phyloP scores from a whole-genome alignment of 2,329 filamentous ascomycete genomes.

The Aspergillus hortae region DNA sequence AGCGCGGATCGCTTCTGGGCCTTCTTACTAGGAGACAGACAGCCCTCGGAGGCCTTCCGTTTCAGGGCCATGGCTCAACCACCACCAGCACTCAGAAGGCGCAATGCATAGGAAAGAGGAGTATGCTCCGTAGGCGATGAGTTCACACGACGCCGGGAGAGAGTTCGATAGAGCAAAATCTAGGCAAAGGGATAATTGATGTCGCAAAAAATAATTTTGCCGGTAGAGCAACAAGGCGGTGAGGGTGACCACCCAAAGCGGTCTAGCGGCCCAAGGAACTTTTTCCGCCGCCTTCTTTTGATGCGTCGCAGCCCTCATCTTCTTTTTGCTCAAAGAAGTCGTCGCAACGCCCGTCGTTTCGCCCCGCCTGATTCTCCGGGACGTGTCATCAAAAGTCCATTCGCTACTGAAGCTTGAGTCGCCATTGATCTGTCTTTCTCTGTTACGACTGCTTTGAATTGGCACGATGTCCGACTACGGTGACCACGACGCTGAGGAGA shows the following conservation, averaged over 20 bases:
- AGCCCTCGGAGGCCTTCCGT: constrained; percentile 29
- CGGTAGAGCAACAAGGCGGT: constrained; percentile 26
- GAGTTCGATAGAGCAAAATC: constrained; percentile 1
- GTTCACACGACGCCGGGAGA: neutral
- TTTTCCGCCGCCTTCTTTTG: constrained; percentile 34
- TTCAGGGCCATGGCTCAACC: constrained; percentile 32
- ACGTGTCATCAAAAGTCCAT: constrained; percentile 9
- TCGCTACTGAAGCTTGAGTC: constrained; percentile 8
- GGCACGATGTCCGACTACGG: constrained; percentile 69
- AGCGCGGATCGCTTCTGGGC: constrained; percentile 25
- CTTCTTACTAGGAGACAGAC: constrained; percentile 25
- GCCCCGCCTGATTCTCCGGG: constrained; percentile 7
- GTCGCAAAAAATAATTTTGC: constrained; percentile 28
- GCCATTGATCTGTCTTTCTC: constrained; percentile 14
- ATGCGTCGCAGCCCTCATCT: constrained; percentile 17
- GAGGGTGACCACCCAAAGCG: constrained; percentile 15
- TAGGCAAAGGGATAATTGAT: constrained; percentile 3
- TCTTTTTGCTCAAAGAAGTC: constrained; percentile 13
- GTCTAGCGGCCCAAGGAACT: constrained; percentile 30
- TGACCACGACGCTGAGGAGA: constrained; percentile 60
- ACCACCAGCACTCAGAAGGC: constrained; percentile 1
- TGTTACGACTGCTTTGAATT: constrained; percentile 9
- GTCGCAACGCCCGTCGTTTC: constrained; percentile 16
- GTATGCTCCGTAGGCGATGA: neutral
- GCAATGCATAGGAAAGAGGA: constrained; percentile 5